Percentiles rank a stretch among this genome's conserved stretches.
These are phyloP conservation scores for Coemansia sp. DNA, from an alignment of 192 early-diverging fungal species.

Conservation along the genomic window DNA sequence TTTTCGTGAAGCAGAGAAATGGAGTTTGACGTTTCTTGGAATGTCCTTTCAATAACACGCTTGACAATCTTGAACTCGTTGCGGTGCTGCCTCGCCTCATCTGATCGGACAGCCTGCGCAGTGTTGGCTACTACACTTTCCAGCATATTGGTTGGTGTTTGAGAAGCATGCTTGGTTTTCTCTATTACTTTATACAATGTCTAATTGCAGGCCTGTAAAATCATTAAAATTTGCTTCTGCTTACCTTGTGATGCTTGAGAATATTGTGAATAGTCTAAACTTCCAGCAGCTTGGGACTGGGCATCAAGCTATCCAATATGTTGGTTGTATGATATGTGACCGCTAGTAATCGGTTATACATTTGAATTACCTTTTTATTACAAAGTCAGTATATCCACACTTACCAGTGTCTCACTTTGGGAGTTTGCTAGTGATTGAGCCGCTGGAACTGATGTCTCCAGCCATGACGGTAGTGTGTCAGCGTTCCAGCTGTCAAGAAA, in stretches of 20 bases:
- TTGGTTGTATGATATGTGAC: not conserved
- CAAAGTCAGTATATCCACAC: not conserved
- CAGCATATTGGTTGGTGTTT: not conserved
- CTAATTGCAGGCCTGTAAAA: not conserved
- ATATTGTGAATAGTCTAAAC: constrained; percentile 13
- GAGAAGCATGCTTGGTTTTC: not conserved
- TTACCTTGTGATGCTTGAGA: constrained; percentile 19
- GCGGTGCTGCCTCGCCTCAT: constrained; percentile 34
- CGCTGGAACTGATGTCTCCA: constrained; percentile 17
- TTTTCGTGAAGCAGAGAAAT: constrained; percentile 50
- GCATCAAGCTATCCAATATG: constrained; percentile 18
- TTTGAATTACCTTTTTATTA: not conserved
- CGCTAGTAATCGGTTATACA: not conserved
- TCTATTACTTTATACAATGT: too few species aligned
- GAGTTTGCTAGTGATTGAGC: constrained; percentile 32
- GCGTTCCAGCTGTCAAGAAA: constrained; percentile 27
- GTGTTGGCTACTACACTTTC: not conserved
- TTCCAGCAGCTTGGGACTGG: constrained; percentile 27
- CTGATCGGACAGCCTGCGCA: not conserved
- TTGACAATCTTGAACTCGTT: constrained; percentile 44
- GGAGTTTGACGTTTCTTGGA: constrained; percentile 28
- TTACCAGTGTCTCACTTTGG: constrained; percentile 22
- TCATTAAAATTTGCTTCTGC: not conserved
- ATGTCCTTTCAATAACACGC: constrained; percentile 28
- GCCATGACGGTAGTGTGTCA: constrained; percentile 14